Percentiles rank a stretch among this genome's conserved stretches.
phyloP scores from a whole-genome alignment of 1,139 yeast genomes.

The Trichomonascaceae sp. region DNA sequence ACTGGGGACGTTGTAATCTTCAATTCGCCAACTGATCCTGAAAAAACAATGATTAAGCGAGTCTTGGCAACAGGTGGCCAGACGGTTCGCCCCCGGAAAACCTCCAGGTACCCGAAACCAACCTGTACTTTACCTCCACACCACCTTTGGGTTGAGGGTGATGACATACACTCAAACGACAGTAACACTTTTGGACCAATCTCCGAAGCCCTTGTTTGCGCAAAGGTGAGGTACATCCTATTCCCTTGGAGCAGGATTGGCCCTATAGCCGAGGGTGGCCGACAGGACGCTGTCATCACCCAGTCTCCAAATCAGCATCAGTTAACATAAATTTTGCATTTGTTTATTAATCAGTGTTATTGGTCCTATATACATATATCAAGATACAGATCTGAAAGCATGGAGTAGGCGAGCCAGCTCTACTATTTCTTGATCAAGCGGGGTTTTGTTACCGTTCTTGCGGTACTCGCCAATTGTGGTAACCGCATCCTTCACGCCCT shows the following conservation, averaged over 20 bases:
- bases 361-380: no score
- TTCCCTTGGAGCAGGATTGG: slow-evolving; percentile 53
- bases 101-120: slow-evolving; percentile 49
- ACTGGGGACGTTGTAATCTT: slow-evolving; percentile 68
- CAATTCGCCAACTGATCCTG: slow-evolving; percentile 69
- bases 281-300: no score
- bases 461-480: slow-evolving; percentile 33
- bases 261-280: slow-evolving; percentile 18
- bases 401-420: slow-evolving; percentile 9
- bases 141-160: slow-evolving; percentile 94
- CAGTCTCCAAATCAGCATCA: no score
- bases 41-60: slow-evolving; percentile 59
- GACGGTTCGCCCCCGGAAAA: slow-evolving; percentile 37
- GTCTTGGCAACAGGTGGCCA: slow-evolving; percentile 69
- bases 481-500: slow-evolving; percentile 39
- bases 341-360: no score
- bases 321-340: no score
- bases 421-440: no score
- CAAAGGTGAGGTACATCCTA: slow-evolving; percentile 50
- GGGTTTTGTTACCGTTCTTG: no score
- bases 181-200: slow-evolving; percentile 80
- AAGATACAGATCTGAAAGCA: no score
- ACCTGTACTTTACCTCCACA: slow-evolving; percentile 55
- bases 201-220: slow-evolving; percentile 62
- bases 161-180: slow-evolving; percentile 73